These are phyloP conservation scores for Bondarzewia mesenterica DNA, from an alignment of 1,284 basidiomycete genomes.

Conservation along the genomic window DNA sequence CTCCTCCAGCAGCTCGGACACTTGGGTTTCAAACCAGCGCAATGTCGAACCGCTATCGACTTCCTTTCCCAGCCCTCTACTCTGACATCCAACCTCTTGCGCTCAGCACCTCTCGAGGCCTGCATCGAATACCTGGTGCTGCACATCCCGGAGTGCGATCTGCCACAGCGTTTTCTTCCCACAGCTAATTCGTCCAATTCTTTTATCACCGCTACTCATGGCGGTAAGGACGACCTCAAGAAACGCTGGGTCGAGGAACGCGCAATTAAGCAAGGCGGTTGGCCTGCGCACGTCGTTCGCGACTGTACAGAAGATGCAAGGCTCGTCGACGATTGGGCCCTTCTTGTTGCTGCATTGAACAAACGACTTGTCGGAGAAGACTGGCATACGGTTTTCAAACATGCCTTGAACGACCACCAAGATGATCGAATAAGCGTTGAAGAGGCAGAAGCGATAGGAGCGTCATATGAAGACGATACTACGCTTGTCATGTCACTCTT, in stretches of 20 bases:
- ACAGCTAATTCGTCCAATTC: conserved; percentile 58
- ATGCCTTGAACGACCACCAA: conserved; percentile 11
- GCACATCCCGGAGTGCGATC: conserved; percentile 72
- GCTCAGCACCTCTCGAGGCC: conserved; percentile 49
- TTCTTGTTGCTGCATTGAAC: conserved; percentile 43
- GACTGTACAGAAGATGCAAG: conserved; percentile 34
- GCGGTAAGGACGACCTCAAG: conserved; percentile 57
- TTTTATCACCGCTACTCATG: conserved; percentile 56
- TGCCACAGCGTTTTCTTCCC: conserved; percentile 57
- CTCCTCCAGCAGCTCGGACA: conserved; percentile 38
- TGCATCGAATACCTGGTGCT: conserved; percentile 72
- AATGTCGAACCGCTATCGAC: conserved; percentile 39
- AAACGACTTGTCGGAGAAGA: conserved; percentile 38
- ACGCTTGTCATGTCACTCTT: conserved; percentile 57
- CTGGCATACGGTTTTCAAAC: conserved; percentile 15
- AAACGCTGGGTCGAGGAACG: conserved; percentile 80
- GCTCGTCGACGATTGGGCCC: conserved; percentile 38
- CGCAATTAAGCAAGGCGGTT: conserved; percentile 79
- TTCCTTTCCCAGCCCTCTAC: conserved; percentile 47
- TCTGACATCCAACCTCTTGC: conserved; percentile 42
- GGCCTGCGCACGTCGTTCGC: conserved; percentile 68
- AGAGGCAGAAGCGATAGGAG: conserved; percentile 68
- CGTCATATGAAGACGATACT: conserved; percentile 25
- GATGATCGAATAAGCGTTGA: conserved; percentile 38
- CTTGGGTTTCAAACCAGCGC: conserved; percentile 50